Percentiles rank a stretch among this genome's conserved stretches.
Conservation (phyloP, 2,329 filamentous ascomycete genomes). For the Aspergillus vadensis region DNA sequence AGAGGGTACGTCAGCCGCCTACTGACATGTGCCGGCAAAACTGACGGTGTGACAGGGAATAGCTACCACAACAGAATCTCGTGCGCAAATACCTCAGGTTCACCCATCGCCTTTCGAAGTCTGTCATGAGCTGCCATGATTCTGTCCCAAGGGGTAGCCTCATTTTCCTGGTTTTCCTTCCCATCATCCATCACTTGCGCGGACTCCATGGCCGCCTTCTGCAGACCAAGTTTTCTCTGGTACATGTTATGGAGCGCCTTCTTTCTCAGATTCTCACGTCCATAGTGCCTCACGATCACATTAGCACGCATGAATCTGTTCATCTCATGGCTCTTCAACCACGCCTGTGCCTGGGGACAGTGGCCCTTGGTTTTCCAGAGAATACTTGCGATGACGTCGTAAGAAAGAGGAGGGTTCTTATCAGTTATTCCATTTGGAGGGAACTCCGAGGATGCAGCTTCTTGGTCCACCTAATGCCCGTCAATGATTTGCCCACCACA, state of each 20-base stretch:
- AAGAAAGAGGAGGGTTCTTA: constrained; percentile 11
- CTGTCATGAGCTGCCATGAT: constrained; percentile 16
- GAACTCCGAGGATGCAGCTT: constrained; percentile 1
- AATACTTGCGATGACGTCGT: constrained; percentile 22
- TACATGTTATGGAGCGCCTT: constrained; percentile 11
- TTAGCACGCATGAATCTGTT: constrained; percentile 10
- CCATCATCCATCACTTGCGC: constrained; percentile 1
- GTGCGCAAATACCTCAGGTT: background rate
- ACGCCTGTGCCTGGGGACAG: constrained; percentile 23
- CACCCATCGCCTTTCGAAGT: constrained; percentile 18
- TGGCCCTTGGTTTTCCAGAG: constrained; percentile 20
- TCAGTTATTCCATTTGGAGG: constrained; percentile 6
- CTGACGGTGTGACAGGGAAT: background rate
- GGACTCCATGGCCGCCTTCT: background rate
- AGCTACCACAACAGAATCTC: background rate
- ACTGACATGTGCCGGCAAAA: background rate
- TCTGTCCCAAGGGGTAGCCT: constrained; percentile 4
- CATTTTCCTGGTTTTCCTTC: background rate
- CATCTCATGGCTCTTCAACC: constrained; percentile 22
- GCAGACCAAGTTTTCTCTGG: constrained; percentile 7
- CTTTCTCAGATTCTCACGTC: constrained; percentile 15
- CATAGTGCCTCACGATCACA: constrained; percentile 7
- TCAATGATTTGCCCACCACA: background rate
- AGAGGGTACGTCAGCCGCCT: background rate
- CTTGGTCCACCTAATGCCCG: background rate